phyloP scores from a whole-genome alignment of 371 early-diverging fungal species.

The Batrachochytrium dendrobatidis region DNA sequence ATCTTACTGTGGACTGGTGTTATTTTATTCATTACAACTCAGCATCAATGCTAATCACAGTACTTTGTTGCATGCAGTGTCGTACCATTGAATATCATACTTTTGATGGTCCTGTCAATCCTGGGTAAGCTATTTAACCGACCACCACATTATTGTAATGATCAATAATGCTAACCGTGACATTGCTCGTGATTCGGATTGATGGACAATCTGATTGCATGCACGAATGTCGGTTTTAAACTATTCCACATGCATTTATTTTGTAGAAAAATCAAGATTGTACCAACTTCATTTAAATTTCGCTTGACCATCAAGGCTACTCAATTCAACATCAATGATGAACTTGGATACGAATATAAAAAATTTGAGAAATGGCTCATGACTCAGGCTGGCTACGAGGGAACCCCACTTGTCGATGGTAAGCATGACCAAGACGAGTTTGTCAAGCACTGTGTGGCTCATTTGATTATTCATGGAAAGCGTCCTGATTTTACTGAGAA shows the following conservation, averaged over 20 bases:
- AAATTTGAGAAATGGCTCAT: background rate
- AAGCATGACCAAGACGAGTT: background rate
- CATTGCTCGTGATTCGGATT: too few relatives aligned
- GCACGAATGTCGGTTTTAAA: too few relatives aligned
- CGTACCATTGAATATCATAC: conserved; percentile 2
- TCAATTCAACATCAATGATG: background rate
- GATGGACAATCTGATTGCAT: too few relatives aligned
- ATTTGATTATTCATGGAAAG: background rate
- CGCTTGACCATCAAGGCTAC: background rate
- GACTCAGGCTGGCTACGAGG: background rate
- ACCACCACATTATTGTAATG: too few relatives aligned
- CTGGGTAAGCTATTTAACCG: too few relatives aligned
- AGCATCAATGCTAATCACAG: too few relatives aligned
- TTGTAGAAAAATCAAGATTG: too few relatives aligned
- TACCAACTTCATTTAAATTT: background rate
- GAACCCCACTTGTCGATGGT: background rate
- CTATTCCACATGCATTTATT: too few relatives aligned
- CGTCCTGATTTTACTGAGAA: conserved; percentile 1
- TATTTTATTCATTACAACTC: too few relatives aligned
- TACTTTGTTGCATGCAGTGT: too few relatives aligned
- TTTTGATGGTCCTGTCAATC: conserved; percentile 1
- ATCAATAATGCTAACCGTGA: too few relatives aligned
- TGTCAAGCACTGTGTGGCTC: background rate
- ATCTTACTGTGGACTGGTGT: too few relatives aligned
- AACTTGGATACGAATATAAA: background rate